Base-by-base conservation (phyloP, 192 early-diverging fungal species). In the Rhizophagus sp. region DNA sequence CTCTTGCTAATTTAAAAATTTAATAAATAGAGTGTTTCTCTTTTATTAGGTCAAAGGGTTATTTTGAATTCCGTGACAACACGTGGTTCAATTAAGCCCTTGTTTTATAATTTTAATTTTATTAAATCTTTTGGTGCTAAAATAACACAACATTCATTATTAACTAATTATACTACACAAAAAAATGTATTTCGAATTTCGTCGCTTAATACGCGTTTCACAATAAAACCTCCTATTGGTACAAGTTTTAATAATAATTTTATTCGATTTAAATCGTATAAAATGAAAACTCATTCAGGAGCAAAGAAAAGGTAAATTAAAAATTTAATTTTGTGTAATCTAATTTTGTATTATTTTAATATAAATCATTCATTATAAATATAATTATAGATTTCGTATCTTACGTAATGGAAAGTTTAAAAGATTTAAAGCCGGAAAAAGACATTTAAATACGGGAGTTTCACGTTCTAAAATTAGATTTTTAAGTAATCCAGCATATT, bases 401-500 rank as follows among this genome's bases (percentile, higher is more conserved):
- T 30, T 50, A 22, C 50, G 67, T 15, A 24, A 36, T 52, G 68
- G 68, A 15, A 69, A 71, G 36, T 71, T 71, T 27, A 61, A 79
- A 62, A 30, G 78, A 24, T 50, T 19, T 13, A 70, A 41, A 71
- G 33, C 52, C 7, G 78, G 78, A 24, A 79, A 71, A 79, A 19
- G 30, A 24, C 78, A 79, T 63, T 61, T 69, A 24, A 79, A 79
- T 27, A 71, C 66, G 0, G 67, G 66, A n/a, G 78, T 71, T 57
- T 57, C 78, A 15, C 25, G 69, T 36, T 34, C 44, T 61, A 68
- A 30, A 41, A 50, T 79, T 12, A 36, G 67, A 33, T 33, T 52
- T 57, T 41, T 79, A 30, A 22, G 22, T 13, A 44, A 62, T n/a
- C 27, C 78, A 2, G 52, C 67, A 6, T 79, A 22, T 62, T 17